Base-by-base conservation (phyloP, 225 moss, liverwort and hornwort genomes). In the Marchantia paleacea region DNA sequence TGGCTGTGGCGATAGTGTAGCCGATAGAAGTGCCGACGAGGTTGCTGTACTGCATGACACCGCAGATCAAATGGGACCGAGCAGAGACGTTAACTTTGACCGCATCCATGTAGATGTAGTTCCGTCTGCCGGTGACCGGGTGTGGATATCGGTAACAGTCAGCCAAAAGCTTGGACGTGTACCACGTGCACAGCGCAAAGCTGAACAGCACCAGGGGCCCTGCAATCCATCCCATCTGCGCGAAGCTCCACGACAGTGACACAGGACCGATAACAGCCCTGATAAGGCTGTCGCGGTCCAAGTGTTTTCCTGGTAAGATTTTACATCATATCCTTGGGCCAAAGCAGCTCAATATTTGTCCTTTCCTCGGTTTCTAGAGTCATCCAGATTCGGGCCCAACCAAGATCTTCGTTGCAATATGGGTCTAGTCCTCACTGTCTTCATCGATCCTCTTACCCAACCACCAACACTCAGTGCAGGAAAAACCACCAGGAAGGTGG, bases 81-180 rank as follows among this genome's bases (percentile, higher is more conserved):
- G 64, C 63, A 12, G 87, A 84, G 8, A 97, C 78, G 74, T 92
- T 93, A 12, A 86, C 88, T 83, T 85, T 91, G 71, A 95, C 91
- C 7, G 95, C 93, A 26, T 97, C 93, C 95, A 95, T 95, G 81
- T 95, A 97, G 7, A 92, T 93, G 78, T 95, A 95, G 51, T 95
- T 95, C 0, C 95, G 93, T 83, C 84, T 89, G 1, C 97, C 95
- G 4, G 87, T 91, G 55, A 91, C 77, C 54, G 93, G 85, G 73
- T 95, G 55, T 0, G 93, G 93, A 16, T 84, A 85, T 7, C 95
- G 85, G 73, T 99, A 99, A 66, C 93, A 95, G 51, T 99, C 95
- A 0, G 90, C 49, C 7, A 99, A 85, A 62, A 94, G 77, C 1
- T 81, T 85, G 24, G 97, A 95, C 26, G 95, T 92, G 86, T 72